phyloP scores from a whole-genome alignment of 495 filamentous ascomycete genomes.

The Clavariopsis aquatica region DNA sequence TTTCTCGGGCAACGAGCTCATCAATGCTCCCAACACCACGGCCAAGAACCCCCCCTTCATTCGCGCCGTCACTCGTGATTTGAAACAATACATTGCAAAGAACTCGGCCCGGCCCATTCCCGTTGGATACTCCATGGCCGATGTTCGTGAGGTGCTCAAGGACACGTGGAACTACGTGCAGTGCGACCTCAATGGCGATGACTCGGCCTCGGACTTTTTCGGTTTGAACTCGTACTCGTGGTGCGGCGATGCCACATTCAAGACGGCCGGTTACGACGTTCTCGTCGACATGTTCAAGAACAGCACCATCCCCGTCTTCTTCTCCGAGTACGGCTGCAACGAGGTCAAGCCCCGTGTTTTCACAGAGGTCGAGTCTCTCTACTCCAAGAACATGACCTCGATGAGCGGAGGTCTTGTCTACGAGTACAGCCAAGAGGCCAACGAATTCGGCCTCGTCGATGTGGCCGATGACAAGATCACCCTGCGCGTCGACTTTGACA shows the following conservation, averaged over 20 bases:
- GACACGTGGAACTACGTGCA: slow-evolving; percentile 84
- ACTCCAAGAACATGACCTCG: slow-evolving; percentile 75
- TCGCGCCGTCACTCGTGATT: slow-evolving; percentile 73
- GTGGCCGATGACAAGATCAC: slow-evolving; percentile 65
- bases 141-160: slow-evolving; percentile 75
- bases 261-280: slow-evolving; percentile 67
- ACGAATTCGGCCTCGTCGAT: slow-evolving; percentile 75
- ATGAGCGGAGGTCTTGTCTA: slow-evolving; percentile 90
- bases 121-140: slow-evolving; percentile 92
- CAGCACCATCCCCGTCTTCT: slow-evolving; percentile 84
- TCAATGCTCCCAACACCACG: slow-evolving; percentile 66
- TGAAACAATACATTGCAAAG: slow-evolving; percentile 84
- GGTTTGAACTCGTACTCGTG: slow-evolving; percentile 95
- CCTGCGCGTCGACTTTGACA: slow-evolving; percentile 71
- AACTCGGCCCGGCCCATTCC: slow-evolving; percentile 69
- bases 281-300: slow-evolving; percentile 70
- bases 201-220: slow-evolving; percentile 81
- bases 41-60: slow-evolving; percentile 64
- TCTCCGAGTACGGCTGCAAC: slow-evolving; percentile 97
- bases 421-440: slow-evolving; percentile 74
- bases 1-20: slow-evolving; percentile 93
- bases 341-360: slow-evolving; percentile 70
- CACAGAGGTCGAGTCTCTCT: slow-evolving; percentile 77
- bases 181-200: slow-evolving; percentile 68
- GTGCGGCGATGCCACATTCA: slow-evolving; percentile 75